Percentiles rank a stretch among this genome's conserved stretches.
Evolutionary conservation across 805 yeast species (phyloP).

Genomic region (Kodamaea kakaduensis): DNA sequence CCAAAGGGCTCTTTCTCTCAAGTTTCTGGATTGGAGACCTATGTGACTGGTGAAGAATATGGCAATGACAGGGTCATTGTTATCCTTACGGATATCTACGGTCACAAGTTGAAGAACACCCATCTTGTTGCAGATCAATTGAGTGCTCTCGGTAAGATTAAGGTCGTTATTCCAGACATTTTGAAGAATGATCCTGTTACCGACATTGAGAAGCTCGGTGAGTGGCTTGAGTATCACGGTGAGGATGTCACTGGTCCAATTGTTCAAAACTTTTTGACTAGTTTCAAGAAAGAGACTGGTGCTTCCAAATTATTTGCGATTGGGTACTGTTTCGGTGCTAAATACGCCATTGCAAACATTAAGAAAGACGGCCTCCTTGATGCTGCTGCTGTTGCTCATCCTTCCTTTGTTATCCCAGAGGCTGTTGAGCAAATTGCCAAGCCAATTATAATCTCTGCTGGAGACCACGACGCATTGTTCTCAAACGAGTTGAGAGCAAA

Average conservation of each 20-base stretch:
- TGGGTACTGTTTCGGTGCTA: conserved; percentile 26
- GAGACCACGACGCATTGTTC: conserved; percentile 66
- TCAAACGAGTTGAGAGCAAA: conserved; percentile 57
- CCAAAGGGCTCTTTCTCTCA: conserved; percentile 20
- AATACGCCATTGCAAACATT: conserved; percentile 25
- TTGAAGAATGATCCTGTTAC: conserved; percentile 23
- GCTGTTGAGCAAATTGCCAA: conserved; percentile 56
- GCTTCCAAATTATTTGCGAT: conserved; percentile 13
- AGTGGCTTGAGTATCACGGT: conserved; percentile 12
- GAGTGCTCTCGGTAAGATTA: conserved; percentile 12
- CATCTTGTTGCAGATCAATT: conserved; percentile 28
- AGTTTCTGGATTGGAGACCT: conserved; percentile 25
- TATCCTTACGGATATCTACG: conserved; percentile 27
- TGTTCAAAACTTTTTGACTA: conserved; percentile 10
- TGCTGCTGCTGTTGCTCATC: conserved; percentile 79
- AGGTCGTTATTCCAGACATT: conserved; percentile 30
- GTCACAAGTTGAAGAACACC: conserved; percentile 26
- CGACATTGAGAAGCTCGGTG: conserved; percentile 2
- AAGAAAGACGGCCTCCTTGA: conserved; percentile 37
- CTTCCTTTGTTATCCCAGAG: conserved; percentile 64
- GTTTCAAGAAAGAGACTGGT: conserved; percentile 6
- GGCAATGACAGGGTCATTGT: conserved; percentile 21
- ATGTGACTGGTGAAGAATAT: conserved; percentile 22
- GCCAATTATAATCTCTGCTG: conserved; percentile 71
- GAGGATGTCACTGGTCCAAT: conserved; percentile 12